phyloP scores from a whole-genome alignment of 768 basidiomycete genomes.

The Russula lepida region DNA sequence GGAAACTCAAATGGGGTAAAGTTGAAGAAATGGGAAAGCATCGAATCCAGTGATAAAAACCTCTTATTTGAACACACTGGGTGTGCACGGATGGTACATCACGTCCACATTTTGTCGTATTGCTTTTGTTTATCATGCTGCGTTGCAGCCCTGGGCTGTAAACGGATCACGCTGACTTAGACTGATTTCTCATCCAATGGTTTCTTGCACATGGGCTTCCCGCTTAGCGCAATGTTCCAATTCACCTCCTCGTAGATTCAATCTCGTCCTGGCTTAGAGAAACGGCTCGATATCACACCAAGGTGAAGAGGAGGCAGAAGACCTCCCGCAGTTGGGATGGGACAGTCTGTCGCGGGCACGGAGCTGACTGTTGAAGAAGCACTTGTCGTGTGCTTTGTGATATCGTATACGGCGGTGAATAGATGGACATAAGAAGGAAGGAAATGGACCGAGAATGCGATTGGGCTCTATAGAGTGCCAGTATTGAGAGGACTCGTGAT shows the following conservation, averaged over 20 bases:
- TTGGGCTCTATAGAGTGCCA: constrained; percentile 73
- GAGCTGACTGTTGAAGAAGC: constrained; percentile 85
- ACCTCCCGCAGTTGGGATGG: constrained; percentile 83
- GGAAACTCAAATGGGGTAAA: constrained; percentile 86
- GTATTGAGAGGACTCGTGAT: neutral
- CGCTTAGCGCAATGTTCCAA: constrained; percentile 71
- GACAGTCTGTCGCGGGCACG: constrained; percentile 71
- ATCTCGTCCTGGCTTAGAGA: constrained; percentile 71
- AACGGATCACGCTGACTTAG: constrained; percentile 66
- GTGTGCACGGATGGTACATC: constrained; percentile 58
- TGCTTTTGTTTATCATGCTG: constrained; percentile 32
- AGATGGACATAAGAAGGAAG: constrained; percentile 75
- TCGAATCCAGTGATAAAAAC: constrained; percentile 50
- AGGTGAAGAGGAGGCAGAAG: constrained; percentile 79
- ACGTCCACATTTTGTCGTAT: constrained; percentile 22
- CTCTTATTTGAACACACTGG: constrained; percentile 92
- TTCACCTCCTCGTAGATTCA: constrained; percentile 55
- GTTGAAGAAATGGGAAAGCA: constrained; percentile 71
- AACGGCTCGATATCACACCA: constrained; percentile 63
- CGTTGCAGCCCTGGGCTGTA: constrained; percentile 35
- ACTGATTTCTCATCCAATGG: constrained; percentile 79
- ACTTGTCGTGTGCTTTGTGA: constrained; percentile 82
- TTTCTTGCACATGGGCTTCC: constrained; percentile 70
- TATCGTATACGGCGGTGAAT: constrained; percentile 72
- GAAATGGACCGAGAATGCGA: constrained; percentile 78